Base-by-base conservation (phyloP, 1,139 yeast genomes). In the Sugiyamaella sp. region DNA sequence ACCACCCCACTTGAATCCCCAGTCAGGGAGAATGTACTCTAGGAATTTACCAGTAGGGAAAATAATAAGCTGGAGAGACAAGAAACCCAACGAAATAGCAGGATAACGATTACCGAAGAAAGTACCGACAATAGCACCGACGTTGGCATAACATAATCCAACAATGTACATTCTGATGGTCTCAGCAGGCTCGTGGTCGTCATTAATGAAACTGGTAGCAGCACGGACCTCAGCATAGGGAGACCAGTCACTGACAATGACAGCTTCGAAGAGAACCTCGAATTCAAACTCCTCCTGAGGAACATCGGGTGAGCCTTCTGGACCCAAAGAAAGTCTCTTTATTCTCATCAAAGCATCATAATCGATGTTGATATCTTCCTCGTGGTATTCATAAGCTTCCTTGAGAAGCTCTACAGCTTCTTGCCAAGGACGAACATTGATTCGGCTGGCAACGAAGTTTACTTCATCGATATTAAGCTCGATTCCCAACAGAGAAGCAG, bases 41-140 rank as follows among this genome's bases (percentile, higher is more conserved):
- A 56, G 32, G 21, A 59, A 33, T 27, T 54, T 56, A 20, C 62
- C 62, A 38, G 57, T 40, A 27, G 62, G 62, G 45, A 55, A 58
- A 19, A 59, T 59, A 41, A 59, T 42, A 43, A 59, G 78, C 72
- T 51, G 81, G 72, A 35, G 80, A 73, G 59, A 78, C 80, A 57
- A 72, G 74, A 49, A 80, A 72, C 46, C 79, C 68, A 66, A 77
- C 16, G 75, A 60, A 57, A 81, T 73, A 9, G 79, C 65, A 24
- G 85, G 86, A 52, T 74, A 63, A 64, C 81, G 81, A 65, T 78
- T 72, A 4, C 81, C 75, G 63, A 81, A 80, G 64, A 80, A 74
- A 58, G 78, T 69, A 64, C 79, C 81, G 68, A 81, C 73, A 58
- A 77, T 82, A 55, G 80, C 72, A 56, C 84, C 85, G 40, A 57